A percentile compares a stretch with the other conserved stretches of the same genome.
phyloP scores from a whole-genome alignment of 2,329 filamentous ascomycete genomes.

The Clarireedia hainanense region DNA sequence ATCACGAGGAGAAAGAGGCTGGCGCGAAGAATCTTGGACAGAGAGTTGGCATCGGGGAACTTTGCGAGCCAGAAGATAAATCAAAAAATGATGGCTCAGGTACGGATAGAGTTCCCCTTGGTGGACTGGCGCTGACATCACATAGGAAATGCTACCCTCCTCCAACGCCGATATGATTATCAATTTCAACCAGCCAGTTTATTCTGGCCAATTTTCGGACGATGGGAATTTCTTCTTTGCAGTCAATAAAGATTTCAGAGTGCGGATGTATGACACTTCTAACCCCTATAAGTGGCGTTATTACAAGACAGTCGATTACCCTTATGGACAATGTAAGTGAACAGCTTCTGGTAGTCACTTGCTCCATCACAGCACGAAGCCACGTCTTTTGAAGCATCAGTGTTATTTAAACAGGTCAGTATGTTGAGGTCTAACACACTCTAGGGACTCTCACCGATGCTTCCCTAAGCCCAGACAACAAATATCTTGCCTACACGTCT shows the following conservation, averaged over 20 bases:
- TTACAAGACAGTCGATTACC: constrained; percentile 83
- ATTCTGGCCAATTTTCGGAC: constrained; percentile 92
- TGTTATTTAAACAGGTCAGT: background rate
- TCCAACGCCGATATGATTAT: constrained; percentile 78
- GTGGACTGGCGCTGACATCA: background rate
- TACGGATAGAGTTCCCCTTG: constrained; percentile 26
- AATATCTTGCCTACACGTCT: constrained; percentile 83
- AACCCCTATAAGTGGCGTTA: constrained; percentile 94
- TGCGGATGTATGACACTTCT: constrained; percentile 95
- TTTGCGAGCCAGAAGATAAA: constrained; percentile 53
- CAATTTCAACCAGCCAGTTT: constrained; percentile 78
- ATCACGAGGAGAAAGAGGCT: constrained; percentile 44
- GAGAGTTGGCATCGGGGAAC: constrained; percentile 68
- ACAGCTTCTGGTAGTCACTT: background rate
- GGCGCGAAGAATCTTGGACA: constrained; percentile 64
- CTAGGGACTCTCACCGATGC: constrained; percentile 87
- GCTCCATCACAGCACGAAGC: too few species aligned
- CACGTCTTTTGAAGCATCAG: too few species aligned
- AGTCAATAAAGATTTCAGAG: constrained; percentile 84
- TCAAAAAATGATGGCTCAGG: constrained; percentile 59
- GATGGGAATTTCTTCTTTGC: constrained; percentile 97
- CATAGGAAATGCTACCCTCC: constrained; percentile 67
- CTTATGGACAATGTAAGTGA: constrained; percentile 54
- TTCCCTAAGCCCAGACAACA: constrained; percentile 83
- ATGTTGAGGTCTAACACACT: background rate